A percentile compares a stretch with the other conserved stretches of the same genome.
These are phyloP conservation scores for Betula pendula DNA, from an alignment of 306 rosid species.

Conservation along the genomic window DNA sequence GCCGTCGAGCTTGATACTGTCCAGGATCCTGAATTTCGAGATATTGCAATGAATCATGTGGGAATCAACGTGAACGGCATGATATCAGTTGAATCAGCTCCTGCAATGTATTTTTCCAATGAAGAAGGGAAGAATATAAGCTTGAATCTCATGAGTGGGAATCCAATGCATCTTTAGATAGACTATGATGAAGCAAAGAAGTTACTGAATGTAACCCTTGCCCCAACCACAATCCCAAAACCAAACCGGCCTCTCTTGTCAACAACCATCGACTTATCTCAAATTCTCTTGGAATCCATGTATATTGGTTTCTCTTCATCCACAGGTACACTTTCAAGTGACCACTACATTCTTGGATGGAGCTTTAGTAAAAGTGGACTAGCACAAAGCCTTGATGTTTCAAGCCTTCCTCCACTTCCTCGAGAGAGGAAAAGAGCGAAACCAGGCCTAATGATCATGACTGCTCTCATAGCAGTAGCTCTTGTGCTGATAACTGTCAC, in stretches of 20 bases:
- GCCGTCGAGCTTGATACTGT: slow-evolving; percentile 14
- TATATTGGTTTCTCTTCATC: slow-evolving; percentile 40
- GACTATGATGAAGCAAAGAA: not conserved
- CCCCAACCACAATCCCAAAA: slow-evolving; percentile 15
- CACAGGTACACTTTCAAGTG: slow-evolving; percentile 19
- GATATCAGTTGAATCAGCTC: not conserved
- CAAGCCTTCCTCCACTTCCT: slow-evolving; percentile 17
- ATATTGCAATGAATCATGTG: slow-evolving; percentile 15
- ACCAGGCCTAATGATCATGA: not conserved
- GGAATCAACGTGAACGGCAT: slow-evolving; percentile 34
- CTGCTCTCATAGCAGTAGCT: too few relatives aligned
- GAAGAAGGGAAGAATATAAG: not conserved
- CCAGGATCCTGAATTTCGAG: not conserved
- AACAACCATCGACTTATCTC: not conserved
- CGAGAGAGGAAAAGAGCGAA: not conserved
- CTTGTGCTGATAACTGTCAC: too few relatives aligned
- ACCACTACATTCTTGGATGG: slow-evolving; percentile 33
- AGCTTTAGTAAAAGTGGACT: slow-evolving; percentile 31
- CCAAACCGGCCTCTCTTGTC: slow-evolving; percentile 28
- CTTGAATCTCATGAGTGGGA: slow-evolving; percentile 26
- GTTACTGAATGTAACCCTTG: slow-evolving; percentile 22
- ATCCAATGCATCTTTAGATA: slow-evolving; percentile 14
- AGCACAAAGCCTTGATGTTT: slow-evolving; percentile 20
- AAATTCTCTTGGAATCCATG: slow-evolving; percentile 23
- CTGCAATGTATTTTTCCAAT: slow-evolving; percentile 4